Percentiles rank a stretch among this genome's conserved stretches.
phyloP scores from a whole-genome alignment of 1,284 basidiomycete species.

The Wallemia hederae region DNA sequence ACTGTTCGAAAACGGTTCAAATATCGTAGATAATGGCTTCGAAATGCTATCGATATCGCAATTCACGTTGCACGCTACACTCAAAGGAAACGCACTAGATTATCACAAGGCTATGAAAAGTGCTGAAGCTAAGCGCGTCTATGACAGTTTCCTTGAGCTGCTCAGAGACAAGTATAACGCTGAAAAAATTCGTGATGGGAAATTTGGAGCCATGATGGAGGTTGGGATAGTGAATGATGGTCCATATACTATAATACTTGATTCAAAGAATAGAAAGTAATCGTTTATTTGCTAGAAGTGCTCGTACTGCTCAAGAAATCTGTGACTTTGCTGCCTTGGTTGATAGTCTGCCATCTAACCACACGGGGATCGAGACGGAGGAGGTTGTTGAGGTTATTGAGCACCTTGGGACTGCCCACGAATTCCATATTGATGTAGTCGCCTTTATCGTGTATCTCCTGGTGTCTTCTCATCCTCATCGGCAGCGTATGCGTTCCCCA shows the following conservation, averaged over 20 bases:
- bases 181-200: background rate
- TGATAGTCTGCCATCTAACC: background rate
- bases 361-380: background rate
- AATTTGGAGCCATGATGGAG: background rate
- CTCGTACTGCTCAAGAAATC: too few species aligned
- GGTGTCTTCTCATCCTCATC: background rate
- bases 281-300: background rate
- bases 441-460: background rate
- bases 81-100: background rate
- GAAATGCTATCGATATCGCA: background rate
- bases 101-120: background rate
- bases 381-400: background rate
- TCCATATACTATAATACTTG: background rate
- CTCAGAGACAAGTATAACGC: background rate
- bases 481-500: background rate
- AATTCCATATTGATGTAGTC: background rate
- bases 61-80: background rate
- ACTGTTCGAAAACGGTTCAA: background rate
- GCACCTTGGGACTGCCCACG: background rate
- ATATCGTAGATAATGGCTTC: background rate
- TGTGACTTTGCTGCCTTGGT: too few species aligned
- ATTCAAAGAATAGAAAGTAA: background rate
- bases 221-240: background rate
- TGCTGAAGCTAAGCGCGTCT: background rate
- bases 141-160: background rate